Conservation (phyloP, 805 yeast species). For the Monosporozyma servazzii region DNA sequence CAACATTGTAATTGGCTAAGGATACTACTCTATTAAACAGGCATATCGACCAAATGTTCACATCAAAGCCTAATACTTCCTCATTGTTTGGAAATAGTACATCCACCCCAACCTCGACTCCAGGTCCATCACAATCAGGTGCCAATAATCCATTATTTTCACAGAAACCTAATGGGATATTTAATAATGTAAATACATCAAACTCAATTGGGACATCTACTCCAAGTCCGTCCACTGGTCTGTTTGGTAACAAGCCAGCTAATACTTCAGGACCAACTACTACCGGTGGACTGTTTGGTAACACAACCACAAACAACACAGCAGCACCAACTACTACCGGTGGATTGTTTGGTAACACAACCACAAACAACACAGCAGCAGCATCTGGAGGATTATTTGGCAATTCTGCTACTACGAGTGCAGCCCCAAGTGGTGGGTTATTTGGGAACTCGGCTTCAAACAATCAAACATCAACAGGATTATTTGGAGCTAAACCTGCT, state of each 20-base stretch:
- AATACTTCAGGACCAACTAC: conserved; percentile 4
- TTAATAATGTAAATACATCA: conserved; percentile 15
- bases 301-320: conserved; percentile 6
- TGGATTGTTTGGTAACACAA: conserved; percentile 14
- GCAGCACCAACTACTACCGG: conserved; percentile 1
- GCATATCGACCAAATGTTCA: conserved; percentile 3
- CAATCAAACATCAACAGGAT: conserved; percentile 8
- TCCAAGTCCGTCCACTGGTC: conserved; percentile 26
- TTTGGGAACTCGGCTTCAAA: conserved; percentile 12
- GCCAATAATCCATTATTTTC: conserved; percentile 14
- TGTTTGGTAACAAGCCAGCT: conserved; percentile 19
- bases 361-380: conserved; percentile 8
- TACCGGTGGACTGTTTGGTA: conserved; percentile 19
- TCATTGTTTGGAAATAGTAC: conserved; percentile 24
- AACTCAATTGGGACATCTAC: conserved; percentile 16
- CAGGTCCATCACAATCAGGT: conserved; percentile 15
- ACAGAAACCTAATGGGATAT: conserved; percentile 17
- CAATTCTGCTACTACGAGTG: conserved; percentile 4
- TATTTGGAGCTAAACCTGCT: conserved; percentile 14
- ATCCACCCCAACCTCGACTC: conserved; percentile 29
- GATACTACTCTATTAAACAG: neutral
- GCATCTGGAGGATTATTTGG: conserved; percentile 19
- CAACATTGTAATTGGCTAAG: neutral
- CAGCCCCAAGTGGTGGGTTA: conserved; percentile 15
- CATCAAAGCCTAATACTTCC: conserved; percentile 15